Evolutionary conservation across 1,139 yeast species (phyloP), one percentile per base, ranked within the genome.

Genomic region (Zygosaccharomyces sapae): DNA sequence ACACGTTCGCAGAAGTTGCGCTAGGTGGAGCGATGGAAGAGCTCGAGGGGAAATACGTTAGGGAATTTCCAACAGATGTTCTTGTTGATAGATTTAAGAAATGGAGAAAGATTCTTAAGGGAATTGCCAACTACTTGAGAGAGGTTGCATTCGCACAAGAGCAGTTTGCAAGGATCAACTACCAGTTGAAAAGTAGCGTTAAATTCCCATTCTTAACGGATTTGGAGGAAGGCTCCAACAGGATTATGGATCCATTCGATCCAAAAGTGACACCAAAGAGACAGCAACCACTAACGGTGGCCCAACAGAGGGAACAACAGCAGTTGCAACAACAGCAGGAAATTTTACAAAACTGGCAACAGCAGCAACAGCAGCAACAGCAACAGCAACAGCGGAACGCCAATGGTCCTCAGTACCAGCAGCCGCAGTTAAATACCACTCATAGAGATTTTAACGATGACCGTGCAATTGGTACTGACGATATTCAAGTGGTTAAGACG

Each of bases 81-180:
- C 48, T 71, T 7, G 65, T 67, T 45, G 76, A 72, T 47, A 72
- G 85, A 58, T 84, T 85, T 65, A 80, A 81, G 51, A 75, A 77
- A 48, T 85, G 90, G 88, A 80, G 83, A 59, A 78, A 78, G 63
- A 76, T 84, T 51, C 72, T 85, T 53, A 81, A 80, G 56, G 80
- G 85, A 12, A 62, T 84, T 50, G 71, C 80, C 31, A 71, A 73
- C 51, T 85, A 85, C 62, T 74, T 81, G 55, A 78, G 77, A 53
- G 86, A 83, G 54, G 72, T 81, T 38, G 70, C 81, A 3, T 70
- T 80, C 48, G 82, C 85, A 25, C 83, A 81, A 59, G 86, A 82
- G 62, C 85, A 83, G 56, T 82, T 80, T 54, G 80, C 84, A 43
- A 76, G 80, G 56, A 75, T 84, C 48, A 81, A 81, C 59, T 71